These are phyloP conservation scores for Aspergillus tubingensis DNA, from an alignment of 2,329 filamentous ascomycete genomes.

Conservation along the genomic window DNA sequence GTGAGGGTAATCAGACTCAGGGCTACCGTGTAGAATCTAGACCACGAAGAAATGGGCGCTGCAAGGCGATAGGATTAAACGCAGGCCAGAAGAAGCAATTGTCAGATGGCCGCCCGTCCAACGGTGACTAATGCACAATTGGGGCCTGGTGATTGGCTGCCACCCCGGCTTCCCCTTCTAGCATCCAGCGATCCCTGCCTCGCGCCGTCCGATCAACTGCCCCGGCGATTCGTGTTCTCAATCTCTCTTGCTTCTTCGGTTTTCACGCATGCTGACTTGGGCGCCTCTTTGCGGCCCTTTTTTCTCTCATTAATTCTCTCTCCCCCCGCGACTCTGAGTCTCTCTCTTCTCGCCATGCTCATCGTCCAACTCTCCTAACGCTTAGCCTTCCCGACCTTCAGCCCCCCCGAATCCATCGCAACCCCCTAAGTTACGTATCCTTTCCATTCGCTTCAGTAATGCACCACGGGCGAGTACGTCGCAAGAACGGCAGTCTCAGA, in stretches of 20 bases:
- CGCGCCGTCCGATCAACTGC: background rate
- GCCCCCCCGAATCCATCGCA: background rate
- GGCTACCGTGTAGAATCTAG: conserved; percentile 10
- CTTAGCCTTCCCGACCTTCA: background rate
- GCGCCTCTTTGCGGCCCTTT: background rate
- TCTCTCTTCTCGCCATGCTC: background rate
- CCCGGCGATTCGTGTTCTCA: conserved; percentile 1
- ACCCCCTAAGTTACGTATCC: conserved; percentile 18
- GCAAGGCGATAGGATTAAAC: background rate
- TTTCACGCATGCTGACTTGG: background rate
- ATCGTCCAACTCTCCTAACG: conserved; percentile 1
- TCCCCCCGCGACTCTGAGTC: background rate
- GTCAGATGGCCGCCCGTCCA: background rate
- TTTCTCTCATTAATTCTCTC: background rate
- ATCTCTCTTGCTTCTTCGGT: background rate
- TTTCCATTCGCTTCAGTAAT: conserved; percentile 16
- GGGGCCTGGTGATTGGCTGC: background rate
- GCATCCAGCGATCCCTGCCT: background rate
- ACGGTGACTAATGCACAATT: conserved; percentile 2
- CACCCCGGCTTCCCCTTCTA: background rate
- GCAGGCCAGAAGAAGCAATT: background rate
- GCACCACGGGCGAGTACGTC: conserved; percentile 26
- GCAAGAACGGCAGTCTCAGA: conserved; percentile 35
- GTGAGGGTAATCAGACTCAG: background rate
- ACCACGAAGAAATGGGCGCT: background rate